A percentile compares a stretch with the other conserved stretches of the same genome.
phyloP scores from a whole-genome alignment of 202 grass and related monocot genomes.

The Panicum virgatum region DNA sequence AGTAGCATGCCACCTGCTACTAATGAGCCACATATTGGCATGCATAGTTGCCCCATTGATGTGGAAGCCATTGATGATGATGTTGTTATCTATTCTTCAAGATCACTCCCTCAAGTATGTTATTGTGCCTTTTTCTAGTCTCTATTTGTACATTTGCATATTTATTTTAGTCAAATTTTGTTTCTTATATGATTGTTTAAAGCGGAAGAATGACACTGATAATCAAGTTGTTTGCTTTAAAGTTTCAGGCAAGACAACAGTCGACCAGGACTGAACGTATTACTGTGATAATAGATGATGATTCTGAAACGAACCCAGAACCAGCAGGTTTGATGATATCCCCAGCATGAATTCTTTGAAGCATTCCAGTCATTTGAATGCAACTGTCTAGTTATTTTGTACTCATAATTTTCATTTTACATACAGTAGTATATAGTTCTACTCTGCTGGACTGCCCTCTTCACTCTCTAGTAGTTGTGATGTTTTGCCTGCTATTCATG shows the following conservation, averaged over 20 bases:
- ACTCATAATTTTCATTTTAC: neutral
- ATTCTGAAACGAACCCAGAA: conserved; percentile 58
- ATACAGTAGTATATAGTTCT: neutral
- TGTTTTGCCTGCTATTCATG: neutral
- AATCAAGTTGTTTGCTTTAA: neutral
- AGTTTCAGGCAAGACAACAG: conserved; percentile 50
- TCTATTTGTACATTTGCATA: neutral
- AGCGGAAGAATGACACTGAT: neutral
- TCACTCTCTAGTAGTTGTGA: neutral
- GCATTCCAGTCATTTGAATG: neutral
- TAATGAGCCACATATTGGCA: conserved; percentile 29
- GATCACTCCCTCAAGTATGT: conserved; percentile 44
- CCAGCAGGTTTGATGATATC: conserved; percentile 57
- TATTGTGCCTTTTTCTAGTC: neutral
- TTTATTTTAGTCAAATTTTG: neutral
- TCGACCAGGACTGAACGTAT: conserved; percentile 20
- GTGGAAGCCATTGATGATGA: conserved; percentile 64
- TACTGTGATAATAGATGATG: conserved; percentile 83
- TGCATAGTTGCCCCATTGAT: conserved; percentile 45
- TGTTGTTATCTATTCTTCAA: conserved; percentile 51
- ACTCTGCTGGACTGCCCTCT: neutral
- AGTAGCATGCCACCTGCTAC: neutral
- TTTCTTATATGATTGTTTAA: conserved; percentile 13
- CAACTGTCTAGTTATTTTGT: neutral
- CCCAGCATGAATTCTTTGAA: conserved; percentile 15